These are phyloP conservation scores for Claviceps africana DNA, from an alignment of 2,329 filamentous ascomycete genomes.

Conservation along the genomic window DNA sequence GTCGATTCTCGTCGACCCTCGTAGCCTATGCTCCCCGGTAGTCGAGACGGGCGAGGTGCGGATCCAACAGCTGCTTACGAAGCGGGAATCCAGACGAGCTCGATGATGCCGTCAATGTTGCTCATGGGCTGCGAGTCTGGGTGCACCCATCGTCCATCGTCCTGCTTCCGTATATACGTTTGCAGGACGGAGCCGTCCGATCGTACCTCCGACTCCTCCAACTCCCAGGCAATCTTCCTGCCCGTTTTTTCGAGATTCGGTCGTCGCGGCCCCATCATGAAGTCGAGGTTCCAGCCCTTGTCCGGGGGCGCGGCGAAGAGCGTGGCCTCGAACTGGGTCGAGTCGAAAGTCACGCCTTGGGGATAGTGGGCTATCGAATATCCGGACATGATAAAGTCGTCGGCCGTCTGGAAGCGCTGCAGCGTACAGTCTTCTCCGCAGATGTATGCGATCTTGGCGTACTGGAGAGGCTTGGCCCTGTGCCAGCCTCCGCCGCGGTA, in stretches of 20 bases:
- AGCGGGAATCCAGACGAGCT: slow-evolving; percentile 40
- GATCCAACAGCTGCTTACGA: slow-evolving; percentile 5
- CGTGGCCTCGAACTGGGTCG: slow-evolving; percentile 37
- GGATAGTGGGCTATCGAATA: slow-evolving; percentile 47
- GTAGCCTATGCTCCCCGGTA: not conserved
- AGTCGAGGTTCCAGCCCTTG: slow-evolving; percentile 37
- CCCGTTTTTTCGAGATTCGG: slow-evolving; percentile 33
- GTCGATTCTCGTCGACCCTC: not conserved
- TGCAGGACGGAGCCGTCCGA: slow-evolving; percentile 38
- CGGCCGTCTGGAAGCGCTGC: slow-evolving; percentile 40
- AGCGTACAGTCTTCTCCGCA: slow-evolving; percentile 48
- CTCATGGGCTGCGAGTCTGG: slow-evolving; percentile 33
- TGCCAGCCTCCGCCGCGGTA: slow-evolving; percentile 49
- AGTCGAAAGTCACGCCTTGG: slow-evolving; percentile 33
- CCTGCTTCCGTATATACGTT: slow-evolving; percentile 36
- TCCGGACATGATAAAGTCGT: slow-evolving; percentile 42
- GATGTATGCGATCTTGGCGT: slow-evolving; percentile 42
- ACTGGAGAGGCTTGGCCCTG: slow-evolving; percentile 37
- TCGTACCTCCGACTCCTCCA: slow-evolving; percentile 33
- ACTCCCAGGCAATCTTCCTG: slow-evolving; percentile 38
- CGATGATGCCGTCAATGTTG: slow-evolving; percentile 38
- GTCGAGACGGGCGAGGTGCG: not conserved
- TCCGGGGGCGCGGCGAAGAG: slow-evolving; percentile 34
- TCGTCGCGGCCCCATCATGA: slow-evolving; percentile 35
- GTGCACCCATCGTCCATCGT: slow-evolving; percentile 40